Conservation (phyloP, 2,329 filamentous ascomycete species). For the Colletotrichum truncatum region DNA sequence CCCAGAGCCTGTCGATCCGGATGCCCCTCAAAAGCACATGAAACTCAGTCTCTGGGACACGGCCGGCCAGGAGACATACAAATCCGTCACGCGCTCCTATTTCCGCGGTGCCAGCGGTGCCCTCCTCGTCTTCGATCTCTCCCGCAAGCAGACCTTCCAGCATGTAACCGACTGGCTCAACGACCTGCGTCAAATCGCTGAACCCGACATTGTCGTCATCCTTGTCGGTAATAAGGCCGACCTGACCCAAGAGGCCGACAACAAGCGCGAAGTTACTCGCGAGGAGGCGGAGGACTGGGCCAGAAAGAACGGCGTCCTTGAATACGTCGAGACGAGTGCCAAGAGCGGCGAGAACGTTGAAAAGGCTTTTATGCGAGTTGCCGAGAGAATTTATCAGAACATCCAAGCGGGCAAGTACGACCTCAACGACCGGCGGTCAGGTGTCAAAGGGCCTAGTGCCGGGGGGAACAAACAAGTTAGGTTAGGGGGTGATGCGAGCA, state of each 20-base stretch:
- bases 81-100: conserved; percentile 93
- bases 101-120: conserved; percentile 80
- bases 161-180: conserved; percentile 94
- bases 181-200: conserved; percentile 92
- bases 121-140: conserved; percentile 94
- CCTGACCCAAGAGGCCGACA: conserved; percentile 65
- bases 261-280: conserved; percentile 80
- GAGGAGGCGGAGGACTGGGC: conserved; percentile 94
- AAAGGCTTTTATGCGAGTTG: conserved; percentile 89
- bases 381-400: conserved; percentile 95
- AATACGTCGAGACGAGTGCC: conserved; percentile 95
- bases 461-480: conserved; percentile 57
- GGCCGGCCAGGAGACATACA: conserved; percentile 96
- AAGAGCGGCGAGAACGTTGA: conserved; percentile 97
- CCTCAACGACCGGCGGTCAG: conserved; percentile 89
- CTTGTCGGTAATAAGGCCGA: conserved; percentile 97
- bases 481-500: conserved; percentile 49
- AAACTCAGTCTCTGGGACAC: conserved; percentile 96
- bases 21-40: conserved; percentile 75
- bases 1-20: conserved; percentile 41
- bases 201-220: conserved; percentile 93
- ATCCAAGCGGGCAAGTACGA: conserved; percentile 96
- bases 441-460: conserved; percentile 80
- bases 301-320: conserved; percentile 81
- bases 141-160: conserved; percentile 82